Percentiles rank a stretch among this genome's conserved stretches.
Evolutionary conservation across 768 basidiomycete species (phyloP).

Genomic region (Daedalea quercina): DNA sequence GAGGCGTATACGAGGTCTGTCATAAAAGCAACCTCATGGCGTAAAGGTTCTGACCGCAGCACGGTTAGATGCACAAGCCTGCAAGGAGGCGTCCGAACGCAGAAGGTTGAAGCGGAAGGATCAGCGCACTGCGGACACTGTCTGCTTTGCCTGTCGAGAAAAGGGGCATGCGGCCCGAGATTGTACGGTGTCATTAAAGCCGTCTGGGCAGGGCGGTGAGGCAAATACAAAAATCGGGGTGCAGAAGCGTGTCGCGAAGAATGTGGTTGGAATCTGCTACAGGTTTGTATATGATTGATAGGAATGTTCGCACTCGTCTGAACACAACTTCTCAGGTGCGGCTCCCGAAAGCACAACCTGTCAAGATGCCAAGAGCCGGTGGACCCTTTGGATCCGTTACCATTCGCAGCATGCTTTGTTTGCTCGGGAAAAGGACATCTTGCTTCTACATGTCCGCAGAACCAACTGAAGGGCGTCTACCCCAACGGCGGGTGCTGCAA

Average conservation of each 20-base stretch:
- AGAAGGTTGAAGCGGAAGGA: conserved; percentile 60
- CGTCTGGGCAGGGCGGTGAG: conserved; percentile 6
- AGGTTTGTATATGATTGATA: conserved; percentile 14
- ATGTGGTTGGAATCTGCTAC: conserved; percentile 63
- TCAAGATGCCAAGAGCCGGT: conserved; percentile 66
- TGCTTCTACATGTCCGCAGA: conserved; percentile 76
- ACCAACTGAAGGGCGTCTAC: conserved; percentile 76
- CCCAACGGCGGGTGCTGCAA: conserved; percentile 90
- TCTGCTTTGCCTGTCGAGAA: conserved; percentile 83
- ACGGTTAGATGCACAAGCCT: conserved; percentile 15
- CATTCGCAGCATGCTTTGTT: conserved; percentile 89
- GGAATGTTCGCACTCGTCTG: not conserved
- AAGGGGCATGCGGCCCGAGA: conserved; percentile 80
- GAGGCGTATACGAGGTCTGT: not conserved
- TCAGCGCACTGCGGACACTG: conserved; percentile 50
- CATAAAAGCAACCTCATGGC: not conserved
- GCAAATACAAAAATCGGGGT: conserved; percentile 19
- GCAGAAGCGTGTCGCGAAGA: conserved; percentile 31
- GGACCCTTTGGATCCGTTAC: conserved; percentile 61
- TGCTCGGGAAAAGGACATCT: conserved; percentile 83
- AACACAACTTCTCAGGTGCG: conserved; percentile 49
- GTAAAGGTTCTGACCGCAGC: not conserved
- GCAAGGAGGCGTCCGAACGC: conserved; percentile 39
- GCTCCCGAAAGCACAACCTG: conserved; percentile 71
- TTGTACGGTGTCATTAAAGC: conserved; percentile 49